Base-by-base conservation (phyloP, 768 basidiomycete species). In the Bullera alba region DNA sequence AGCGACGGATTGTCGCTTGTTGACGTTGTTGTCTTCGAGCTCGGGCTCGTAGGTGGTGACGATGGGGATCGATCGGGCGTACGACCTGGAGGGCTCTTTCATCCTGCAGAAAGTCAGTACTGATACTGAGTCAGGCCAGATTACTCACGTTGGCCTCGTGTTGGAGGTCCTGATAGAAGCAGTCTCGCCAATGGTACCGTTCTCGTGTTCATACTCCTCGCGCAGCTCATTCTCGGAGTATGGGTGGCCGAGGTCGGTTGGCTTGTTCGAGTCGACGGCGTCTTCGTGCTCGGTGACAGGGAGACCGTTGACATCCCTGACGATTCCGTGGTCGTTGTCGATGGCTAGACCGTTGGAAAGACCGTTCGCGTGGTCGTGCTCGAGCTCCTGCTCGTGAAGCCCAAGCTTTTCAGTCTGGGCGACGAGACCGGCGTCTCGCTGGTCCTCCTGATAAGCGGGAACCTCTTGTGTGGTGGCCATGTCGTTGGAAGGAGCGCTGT, bases 31-130 rank as follows among this genome's bases (percentile, higher is more conserved):
- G 17, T 59, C 57, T 15, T 50, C 46, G 14, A 54, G 23, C n/a
- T 66, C 58, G 0, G 42, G 54, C 50, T 67, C 65, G 51, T 67
- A 67, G 42, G 65, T 67, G 34, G 65, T 67, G 12, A 67, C 59
- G 57, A 67, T 63, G 25, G 65, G 59, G 36, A 67, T 63, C 2
- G 59, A 53, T 48, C 57, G 53, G 51, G 49, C 52, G 54, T 67
- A 67, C 8, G 61, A 63, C 26, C 61, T 48, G 5, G 65, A 67
- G 5, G 57, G 51, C 21, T 58, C 46, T 16, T 39, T 37, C 15
- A 56, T 16, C 2, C 54, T 64, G 39, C 32, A 14, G 6, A 21
- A 23, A 43, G 19, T 28, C 42, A 10, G 21, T 12, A 43, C 8
- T 10, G 38, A 19, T 39, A 21, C 12, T 39, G 8, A 39, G 21